Conservation (phyloP, 139 green algal species). For the Chlorella sp. region DNA sequence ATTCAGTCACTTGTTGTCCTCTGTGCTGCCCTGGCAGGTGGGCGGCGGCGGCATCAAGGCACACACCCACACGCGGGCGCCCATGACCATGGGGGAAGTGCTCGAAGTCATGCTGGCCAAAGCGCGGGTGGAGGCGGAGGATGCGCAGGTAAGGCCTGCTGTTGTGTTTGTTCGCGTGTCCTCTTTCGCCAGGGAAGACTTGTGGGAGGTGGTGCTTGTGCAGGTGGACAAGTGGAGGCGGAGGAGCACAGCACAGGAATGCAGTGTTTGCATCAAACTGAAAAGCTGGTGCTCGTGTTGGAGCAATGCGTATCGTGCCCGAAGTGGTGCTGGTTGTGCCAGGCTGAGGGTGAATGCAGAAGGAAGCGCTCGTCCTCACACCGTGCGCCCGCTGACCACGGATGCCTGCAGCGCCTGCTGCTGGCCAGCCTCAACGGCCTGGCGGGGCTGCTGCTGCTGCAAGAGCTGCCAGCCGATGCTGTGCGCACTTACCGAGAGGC, state of each 20-base stretch:
- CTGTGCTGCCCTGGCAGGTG: constrained; percentile 54
- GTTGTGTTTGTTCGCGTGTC: no score
- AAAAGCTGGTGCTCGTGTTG: not conserved
- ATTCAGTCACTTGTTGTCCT: no score
- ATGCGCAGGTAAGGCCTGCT: constrained; percentile 56
- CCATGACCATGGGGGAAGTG: constrained; percentile 91
- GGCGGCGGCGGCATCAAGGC: constrained; percentile 76
- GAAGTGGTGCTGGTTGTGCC: no score
- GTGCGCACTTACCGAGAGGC: constrained; percentile 77
- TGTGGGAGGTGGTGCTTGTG: no score
- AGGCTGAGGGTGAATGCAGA: no score
- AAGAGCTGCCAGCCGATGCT: constrained; percentile 53
- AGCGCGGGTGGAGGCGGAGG: constrained; percentile 87
- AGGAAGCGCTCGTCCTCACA: no score
- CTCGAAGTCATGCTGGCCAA: constrained; percentile 70
- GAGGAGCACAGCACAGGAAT: not conserved
- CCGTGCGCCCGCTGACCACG: no score
- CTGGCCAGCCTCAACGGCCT: constrained; percentile 85
- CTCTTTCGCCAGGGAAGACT: no score
- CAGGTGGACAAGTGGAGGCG: not conserved
- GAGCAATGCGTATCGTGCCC: no score
- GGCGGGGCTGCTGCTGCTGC: constrained; percentile 76
- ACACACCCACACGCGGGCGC: constrained; percentile 37
- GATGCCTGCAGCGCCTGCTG: constrained; percentile 72
- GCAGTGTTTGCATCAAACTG: not conserved